Conservation (phyloP, 202 grass and related monocot species). For the Bolboschoenoplectus hybrid region DNA sequence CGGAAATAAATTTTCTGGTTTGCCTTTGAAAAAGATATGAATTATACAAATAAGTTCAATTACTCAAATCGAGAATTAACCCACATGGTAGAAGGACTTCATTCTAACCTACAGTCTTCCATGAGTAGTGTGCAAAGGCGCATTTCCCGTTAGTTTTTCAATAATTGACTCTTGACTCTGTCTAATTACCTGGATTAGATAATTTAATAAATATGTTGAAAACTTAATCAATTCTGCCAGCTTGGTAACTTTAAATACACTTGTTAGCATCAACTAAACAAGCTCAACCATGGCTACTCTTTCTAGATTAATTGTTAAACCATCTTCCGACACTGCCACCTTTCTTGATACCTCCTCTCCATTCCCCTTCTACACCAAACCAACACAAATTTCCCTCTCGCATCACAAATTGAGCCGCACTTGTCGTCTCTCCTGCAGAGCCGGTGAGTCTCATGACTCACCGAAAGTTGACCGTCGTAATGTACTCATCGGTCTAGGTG, state of each 20-base stretch:
- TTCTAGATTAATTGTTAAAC: constrained; percentile 42
- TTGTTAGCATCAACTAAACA: constrained; percentile 19
- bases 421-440: constrained; percentile 39
- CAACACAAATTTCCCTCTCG: constrained; percentile 4
- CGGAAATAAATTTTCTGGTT: neutral
- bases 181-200: neutral
- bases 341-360: constrained; percentile 36
- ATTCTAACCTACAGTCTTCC: neutral
- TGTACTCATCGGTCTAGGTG: constrained; percentile 49
- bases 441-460: neutral
- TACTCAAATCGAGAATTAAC: neutral
- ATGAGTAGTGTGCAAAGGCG: constrained; percentile 35
- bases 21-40: neutral
- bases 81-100: neutral
- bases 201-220: constrained; percentile 4
- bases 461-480: constrained; percentile 56
- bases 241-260: constrained; percentile 34
- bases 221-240: neutral
- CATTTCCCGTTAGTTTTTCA: constrained; percentile 18
- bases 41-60: neutral
- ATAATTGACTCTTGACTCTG: neutral
- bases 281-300: constrained; percentile 42
- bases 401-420: neutral
- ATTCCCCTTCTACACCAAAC: constrained; percentile 36
- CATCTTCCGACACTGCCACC: constrained; percentile 5